phyloP scores from a whole-genome alignment of 306 rosid genomes.

The Cicer judaicum region DNA sequence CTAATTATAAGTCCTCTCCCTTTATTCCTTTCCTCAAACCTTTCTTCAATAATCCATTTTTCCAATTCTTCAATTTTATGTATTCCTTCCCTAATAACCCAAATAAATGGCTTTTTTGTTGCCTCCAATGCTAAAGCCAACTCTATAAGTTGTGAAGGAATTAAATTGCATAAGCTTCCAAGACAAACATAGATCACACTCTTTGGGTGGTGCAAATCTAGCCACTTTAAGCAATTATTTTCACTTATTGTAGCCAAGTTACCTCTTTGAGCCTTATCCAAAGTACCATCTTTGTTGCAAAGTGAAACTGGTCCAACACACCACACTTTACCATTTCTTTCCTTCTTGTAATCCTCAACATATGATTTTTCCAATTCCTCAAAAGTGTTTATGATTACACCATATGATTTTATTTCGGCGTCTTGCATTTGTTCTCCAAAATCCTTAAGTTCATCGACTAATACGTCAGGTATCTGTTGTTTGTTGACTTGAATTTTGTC shows the following conservation, averaged over 20 bases:
- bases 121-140: slow-evolving; percentile 68
- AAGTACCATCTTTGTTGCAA: slow-evolving; percentile 41
- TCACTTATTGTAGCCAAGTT: slow-evolving; percentile 50
- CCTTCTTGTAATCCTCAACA: slow-evolving; percentile 43
- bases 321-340: slow-evolving; percentile 51
- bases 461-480: not conserved
- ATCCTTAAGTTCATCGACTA: not conserved
- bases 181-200: slow-evolving; percentile 66
- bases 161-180: slow-evolving; percentile 64
- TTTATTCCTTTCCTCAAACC: slow-evolving; percentile 55
- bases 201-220: slow-evolving; percentile 46
- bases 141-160: slow-evolving; percentile 53
- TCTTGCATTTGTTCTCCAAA: not conserved
- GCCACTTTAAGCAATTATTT: slow-evolving; percentile 56
- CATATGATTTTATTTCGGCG: slow-evolving; percentile 49
- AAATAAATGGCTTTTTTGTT: slow-evolving; percentile 61
- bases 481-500: slow-evolving; percentile 47
- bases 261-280: slow-evolving; percentile 68
- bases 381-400: slow-evolving; percentile 53
- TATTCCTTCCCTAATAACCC: slow-evolving; percentile 63
- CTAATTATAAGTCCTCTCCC: slow-evolving; percentile 58
- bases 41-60: slow-evolving; percentile 52
- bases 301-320: slow-evolving; percentile 66
- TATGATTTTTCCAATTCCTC: slow-evolving; percentile 59
- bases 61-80: slow-evolving; percentile 43